A percentile compares a stretch with the other conserved stretches of the same genome.
These are phyloP conservation scores for Flaveria ramosissima DNA, from an alignment of 129 eudicot species.

Conservation along the genomic window DNA sequence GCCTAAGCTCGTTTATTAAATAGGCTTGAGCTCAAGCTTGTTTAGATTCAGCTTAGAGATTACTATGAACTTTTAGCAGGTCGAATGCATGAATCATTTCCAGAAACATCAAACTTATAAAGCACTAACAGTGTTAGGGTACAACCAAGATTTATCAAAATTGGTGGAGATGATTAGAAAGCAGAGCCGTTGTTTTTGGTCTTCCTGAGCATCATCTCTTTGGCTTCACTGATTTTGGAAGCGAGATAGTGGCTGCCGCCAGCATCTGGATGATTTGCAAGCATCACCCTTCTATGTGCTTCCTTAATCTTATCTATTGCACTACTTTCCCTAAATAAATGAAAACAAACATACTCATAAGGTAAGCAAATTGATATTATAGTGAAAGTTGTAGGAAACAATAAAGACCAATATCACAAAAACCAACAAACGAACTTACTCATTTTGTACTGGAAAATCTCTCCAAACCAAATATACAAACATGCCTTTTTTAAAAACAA, in stretches of 20 bases:
- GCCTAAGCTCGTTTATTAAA: no score
- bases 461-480: no score
- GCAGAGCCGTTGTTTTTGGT: constrained; percentile 42
- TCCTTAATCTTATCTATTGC: constrained; percentile 64
- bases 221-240: constrained; percentile 75
- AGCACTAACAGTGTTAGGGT: neutral
- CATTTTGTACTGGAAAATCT: no score
- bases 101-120: constrained; percentile 1
- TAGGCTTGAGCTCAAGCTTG: no score
- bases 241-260: constrained; percentile 84
- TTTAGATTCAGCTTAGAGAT: no score
- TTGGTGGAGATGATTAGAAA: constrained; percentile 26
- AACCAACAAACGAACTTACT: no score
- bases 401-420: no score
- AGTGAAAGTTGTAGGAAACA: no score
- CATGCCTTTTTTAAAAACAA: no score
- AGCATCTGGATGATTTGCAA: constrained; percentile 80
- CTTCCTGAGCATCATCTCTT: constrained; percentile 66
- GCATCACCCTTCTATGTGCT: constrained; percentile 81
- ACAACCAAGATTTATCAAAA: constrained; percentile 8
- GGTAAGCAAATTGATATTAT: no score
- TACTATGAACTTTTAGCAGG: no score
- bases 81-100: neutral
- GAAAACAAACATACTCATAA: neutral
- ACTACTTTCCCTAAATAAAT: constrained; percentile 54